Base-by-base conservation (phyloP, 78 protist genomes). In the Cavenderia fasciculata region DNA sequence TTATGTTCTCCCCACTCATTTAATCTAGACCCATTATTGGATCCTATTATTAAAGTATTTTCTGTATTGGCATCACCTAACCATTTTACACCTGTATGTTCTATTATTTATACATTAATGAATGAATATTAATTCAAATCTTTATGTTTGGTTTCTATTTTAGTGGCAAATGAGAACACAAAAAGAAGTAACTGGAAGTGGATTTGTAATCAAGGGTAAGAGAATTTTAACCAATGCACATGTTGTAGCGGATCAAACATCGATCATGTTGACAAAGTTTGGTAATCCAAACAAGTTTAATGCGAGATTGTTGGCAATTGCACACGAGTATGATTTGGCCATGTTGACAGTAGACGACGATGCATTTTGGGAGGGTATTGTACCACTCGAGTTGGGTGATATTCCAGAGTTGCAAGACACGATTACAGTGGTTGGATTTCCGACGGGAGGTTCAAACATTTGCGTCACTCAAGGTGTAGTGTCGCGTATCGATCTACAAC, bases 371-470 rank as follows among this genome's bases (percentile, higher is more conserved):
- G 23, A 49, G 11, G 95, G 72, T 6, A 43, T 90, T 6, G 31
- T 12, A 5, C 89, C 94, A 40, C 36, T 90, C 27, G 88, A 75
- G 29, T 74, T 87, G 14, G 93, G 93, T 19, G 84, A 68, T 34
- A 27, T 94, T 34, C 96, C 96, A 23, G 61, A 85, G n/a, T 41
- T 95, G 31, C 97, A 87, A 61, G 95, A 92, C 40, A 56, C 59
- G 6, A 93, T 95, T 23, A 59, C 71, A 7, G 97, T 92, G n/a
- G 86, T 95, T n/a, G 97, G 97, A 27, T 95, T 78, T 61, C 95
- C 97, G 19, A 77, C 87, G 27, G 95, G 95, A n/a, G 97, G 97
- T 12, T 94, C 94, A 19, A 74, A 89, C 27, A 47, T 92, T 66
- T 78, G 87, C 40, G 77, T 92, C 19, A 95, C 95, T 38, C 63